Conservation (phyloP, 2,329 filamentous ascomycete genomes). For the Penicillium sp. region DNA sequence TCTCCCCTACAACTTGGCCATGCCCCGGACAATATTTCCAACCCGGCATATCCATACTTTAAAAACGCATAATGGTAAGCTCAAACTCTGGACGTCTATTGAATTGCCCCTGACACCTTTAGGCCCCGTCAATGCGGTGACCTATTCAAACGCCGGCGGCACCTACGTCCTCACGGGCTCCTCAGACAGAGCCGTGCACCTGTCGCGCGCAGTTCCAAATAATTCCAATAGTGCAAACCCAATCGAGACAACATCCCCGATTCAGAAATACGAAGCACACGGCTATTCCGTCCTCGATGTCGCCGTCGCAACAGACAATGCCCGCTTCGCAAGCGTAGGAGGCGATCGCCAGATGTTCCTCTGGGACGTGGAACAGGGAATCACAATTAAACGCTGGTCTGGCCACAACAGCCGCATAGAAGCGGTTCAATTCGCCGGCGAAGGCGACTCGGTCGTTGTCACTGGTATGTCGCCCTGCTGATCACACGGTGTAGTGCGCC, state of each 20-base stretch:
- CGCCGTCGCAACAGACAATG: conserved; percentile 71
- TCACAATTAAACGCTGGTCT: conserved; percentile 72
- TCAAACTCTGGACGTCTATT: background rate
- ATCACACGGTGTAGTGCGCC: background rate
- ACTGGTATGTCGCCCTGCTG: conserved; percentile 47
- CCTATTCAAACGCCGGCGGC: conserved; percentile 71
- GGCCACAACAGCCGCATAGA: conserved; percentile 77
- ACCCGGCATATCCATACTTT: conserved; percentile 43
- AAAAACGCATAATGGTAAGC: conserved; percentile 46
- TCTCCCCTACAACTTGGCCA: conserved; percentile 8
- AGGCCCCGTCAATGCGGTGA: conserved; percentile 72
- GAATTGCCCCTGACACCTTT: background rate
- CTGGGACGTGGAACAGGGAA: conserved; percentile 86
- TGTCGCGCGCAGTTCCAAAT: conserved; percentile 67
- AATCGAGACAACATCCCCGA: conserved; percentile 54
- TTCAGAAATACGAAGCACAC: conserved; percentile 87
- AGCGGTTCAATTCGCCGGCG: conserved; percentile 74
- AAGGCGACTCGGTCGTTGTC: conserved; percentile 70
- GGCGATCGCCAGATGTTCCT: conserved; percentile 90
- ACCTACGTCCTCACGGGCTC: conserved; percentile 84
- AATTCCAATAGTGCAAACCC: conserved; percentile 37
- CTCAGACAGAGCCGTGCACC: conserved; percentile 78
- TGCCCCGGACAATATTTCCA: conserved; percentile 37
- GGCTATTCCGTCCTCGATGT: conserved; percentile 90
- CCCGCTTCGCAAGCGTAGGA: conserved; percentile 81